A percentile compares a stretch with the other conserved stretches of the same genome.
Evolutionary conservation across 1,284 basidiomycete genomes (phyloP).

Genomic region (Cutaneotrichosporon sp.): DNA sequence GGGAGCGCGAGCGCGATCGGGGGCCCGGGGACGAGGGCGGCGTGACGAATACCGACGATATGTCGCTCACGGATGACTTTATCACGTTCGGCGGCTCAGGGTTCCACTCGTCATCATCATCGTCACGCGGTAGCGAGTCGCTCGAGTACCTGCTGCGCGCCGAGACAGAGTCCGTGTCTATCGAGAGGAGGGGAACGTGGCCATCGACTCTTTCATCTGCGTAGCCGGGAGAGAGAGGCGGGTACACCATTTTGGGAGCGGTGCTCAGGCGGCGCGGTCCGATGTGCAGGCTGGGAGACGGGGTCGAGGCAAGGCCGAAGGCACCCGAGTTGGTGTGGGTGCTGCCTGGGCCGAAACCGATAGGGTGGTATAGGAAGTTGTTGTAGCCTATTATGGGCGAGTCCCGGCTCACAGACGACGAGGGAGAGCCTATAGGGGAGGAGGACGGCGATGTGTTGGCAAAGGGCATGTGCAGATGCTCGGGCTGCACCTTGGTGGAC

Average conservation of each 20-base stretch:
- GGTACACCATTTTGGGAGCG: neutral
- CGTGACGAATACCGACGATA: constrained; percentile 1
- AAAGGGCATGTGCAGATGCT: neutral
- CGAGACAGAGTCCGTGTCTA: neutral
- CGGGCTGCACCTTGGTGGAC: neutral
- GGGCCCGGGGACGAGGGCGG: constrained; percentile 1
- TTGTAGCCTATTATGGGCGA: neutral
- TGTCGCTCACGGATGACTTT: constrained; percentile 4
- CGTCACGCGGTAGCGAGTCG: neutral
- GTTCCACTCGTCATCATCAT: neutral
- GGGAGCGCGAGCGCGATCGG: neutral
- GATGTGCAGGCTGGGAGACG: neutral
- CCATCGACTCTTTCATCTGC: neutral
- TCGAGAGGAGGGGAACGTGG: constrained; percentile 4
- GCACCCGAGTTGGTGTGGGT: neutral
- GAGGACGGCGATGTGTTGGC: neutral
- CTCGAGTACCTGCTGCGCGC: neutral
- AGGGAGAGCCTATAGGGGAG: neutral
- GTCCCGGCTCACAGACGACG: neutral
- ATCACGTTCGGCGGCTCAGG: neutral
- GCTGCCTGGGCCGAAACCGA: neutral
- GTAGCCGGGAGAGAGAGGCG: neutral
- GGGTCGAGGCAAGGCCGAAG: neutral
- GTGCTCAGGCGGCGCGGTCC: neutral
- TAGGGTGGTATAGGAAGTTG: neutral